phyloP scores from a whole-genome alignment of 2,329 filamentous ascomycete species.

The Trichoderma sp. region DNA sequence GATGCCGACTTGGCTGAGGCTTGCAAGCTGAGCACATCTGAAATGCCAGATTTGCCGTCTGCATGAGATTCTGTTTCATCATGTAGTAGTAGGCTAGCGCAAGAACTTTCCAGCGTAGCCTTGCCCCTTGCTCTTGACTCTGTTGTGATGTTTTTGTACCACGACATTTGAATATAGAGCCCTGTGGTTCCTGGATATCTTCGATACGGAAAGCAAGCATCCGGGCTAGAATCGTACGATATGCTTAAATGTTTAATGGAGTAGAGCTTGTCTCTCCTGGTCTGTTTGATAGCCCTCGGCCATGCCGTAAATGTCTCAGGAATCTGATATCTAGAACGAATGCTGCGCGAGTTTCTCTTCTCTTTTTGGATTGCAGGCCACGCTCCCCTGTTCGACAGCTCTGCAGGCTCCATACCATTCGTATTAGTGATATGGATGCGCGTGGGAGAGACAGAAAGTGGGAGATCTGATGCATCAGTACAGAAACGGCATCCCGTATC shows the following conservation, averaged over 20 bases:
- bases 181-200: neutral
- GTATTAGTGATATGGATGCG: neutral
- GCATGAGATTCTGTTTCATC: neutral
- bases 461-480: neutral
- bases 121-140: neutral
- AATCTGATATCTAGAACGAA: too few relatives aligned
- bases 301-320: neutral
- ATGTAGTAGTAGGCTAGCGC: neutral
- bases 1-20: neutral
- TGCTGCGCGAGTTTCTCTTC: neutral
- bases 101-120: neutral
- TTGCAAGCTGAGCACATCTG: neutral
- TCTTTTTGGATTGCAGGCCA: neutral
- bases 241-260: neutral
- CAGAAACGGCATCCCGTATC: neutral
- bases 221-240: neutral
- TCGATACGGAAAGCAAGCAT: neutral
- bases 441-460: neutral
- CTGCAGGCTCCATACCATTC: neutral
- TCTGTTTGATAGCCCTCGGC: neutral
- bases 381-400: neutral
- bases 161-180: neutral
- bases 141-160: neutral
- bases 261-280: neutral
- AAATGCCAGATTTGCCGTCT: neutral